phyloP scores from a whole-genome alignment of 2,329 filamentous ascomycete species.

The Colletotrichum sp. region DNA sequence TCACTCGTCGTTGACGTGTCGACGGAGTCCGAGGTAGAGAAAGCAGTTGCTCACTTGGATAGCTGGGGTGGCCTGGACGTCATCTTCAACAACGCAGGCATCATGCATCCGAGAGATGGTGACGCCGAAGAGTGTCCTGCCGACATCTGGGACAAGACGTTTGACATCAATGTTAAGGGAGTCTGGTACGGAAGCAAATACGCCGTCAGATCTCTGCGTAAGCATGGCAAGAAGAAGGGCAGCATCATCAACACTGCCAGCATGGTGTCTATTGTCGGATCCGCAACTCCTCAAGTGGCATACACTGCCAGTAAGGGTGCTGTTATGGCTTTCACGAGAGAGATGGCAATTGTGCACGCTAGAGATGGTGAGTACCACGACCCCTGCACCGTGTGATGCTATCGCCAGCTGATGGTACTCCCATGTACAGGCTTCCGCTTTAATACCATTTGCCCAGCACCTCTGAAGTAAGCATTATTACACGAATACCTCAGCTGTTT shows the following conservation, averaged over 20 bases:
- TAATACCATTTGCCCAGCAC: slow-evolving; percentile 89
- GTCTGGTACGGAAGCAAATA: slow-evolving; percentile 98
- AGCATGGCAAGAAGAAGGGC: slow-evolving; percentile 76
- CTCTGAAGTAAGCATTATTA: slow-evolving; percentile 50
- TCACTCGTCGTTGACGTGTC: slow-evolving; percentile 67
- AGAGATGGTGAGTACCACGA: slow-evolving; percentile 54
- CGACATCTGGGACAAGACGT: slow-evolving; percentile 91
- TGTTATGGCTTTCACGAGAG: slow-evolving; percentile 86
- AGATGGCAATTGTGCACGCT: slow-evolving; percentile 90
- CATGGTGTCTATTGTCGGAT: slow-evolving; percentile 85
- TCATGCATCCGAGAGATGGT: slow-evolving; percentile 87
- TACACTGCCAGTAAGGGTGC: slow-evolving; percentile 96
- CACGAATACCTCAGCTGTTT: not conserved
- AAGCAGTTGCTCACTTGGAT: slow-evolving; percentile 76
- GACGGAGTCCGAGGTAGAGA: slow-evolving; percentile 79
- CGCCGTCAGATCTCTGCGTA: slow-evolving; percentile 80
- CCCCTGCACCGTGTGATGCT: too few relatives aligned
- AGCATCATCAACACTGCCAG: slow-evolving; percentile 94
- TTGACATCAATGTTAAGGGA: slow-evolving; percentile 95
- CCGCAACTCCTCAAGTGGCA: slow-evolving; percentile 86
- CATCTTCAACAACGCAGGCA: slow-evolving; percentile 97
- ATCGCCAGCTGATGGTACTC: not conserved
- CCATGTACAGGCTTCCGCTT: slow-evolving; percentile 70
- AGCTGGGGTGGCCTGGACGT: slow-evolving; percentile 86
- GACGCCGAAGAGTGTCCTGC: slow-evolving; percentile 85